Evolutionary conservation across 208 protist genomes (phyloP), one percentile per base, ranked within the genome.

Genomic region (Crithidia brevicula): DNA sequence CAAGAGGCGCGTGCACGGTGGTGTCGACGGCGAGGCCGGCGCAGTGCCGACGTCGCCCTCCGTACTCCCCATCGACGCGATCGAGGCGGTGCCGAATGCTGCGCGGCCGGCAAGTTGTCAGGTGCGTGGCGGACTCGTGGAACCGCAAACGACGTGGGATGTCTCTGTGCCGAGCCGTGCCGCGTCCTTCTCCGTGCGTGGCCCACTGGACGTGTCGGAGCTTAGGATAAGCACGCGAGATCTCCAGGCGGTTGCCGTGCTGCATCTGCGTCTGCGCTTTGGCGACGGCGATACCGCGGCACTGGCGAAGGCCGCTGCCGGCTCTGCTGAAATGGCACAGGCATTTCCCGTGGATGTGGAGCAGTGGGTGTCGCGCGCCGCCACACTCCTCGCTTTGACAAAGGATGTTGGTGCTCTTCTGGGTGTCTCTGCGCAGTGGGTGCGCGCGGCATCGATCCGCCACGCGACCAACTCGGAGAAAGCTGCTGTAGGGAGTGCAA

Each of bases 351-450:
- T 13, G 10, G 36, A 16, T 36, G 57, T 6, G 38, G 59, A 54
- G n/a, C 4, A 1, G 8, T 61, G 52, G 72, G 23, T 77, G 25
- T 62, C 72, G 6, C 52, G 67, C 22, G 8, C 72, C 7, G 30
- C 51, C 4, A 13, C 62, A 10, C 56, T 70, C 2, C 49, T 71
- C 38, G 62, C 60, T 1, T 38, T 77, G 33, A 23, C 38, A 2
- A 67, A 66, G 45, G 63, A 71, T 51, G 25, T 77, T 2, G 42
- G 58, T 11, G 56, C 58, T 0, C 47, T 71, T 15, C 58, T 77
- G 7, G 72, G 63, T 34, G 22, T 77, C 7, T 71, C 72, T 6
- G 2, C 40, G 20, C 50, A 61, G 28, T 57, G 62, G 56, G 40
- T 70, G 20, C 43, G 56, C 31, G 49, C 71, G 13, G 54, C 60